Base-by-base conservation (phyloP, 1,284 basidiomycete genomes). In the Cryptococcus deneoformans region DNA sequence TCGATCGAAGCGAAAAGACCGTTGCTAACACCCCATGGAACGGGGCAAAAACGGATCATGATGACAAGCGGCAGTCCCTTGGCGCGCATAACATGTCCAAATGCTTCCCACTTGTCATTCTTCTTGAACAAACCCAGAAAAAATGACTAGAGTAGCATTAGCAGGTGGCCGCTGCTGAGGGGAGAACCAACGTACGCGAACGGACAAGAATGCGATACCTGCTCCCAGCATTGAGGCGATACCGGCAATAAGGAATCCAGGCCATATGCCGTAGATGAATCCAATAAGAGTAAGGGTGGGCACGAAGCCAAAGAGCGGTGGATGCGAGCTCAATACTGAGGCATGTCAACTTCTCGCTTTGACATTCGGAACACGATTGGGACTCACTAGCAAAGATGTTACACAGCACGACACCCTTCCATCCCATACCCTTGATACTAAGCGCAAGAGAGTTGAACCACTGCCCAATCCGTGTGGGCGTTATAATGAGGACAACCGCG, bases 11-110 rank as follows among this genome's bases (percentile, higher is more conserved):
- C 47, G 34, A 49, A 45, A 39, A 50, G 34, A 9, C 38, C 39
- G 20, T 47, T 47, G 20, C 46, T 35, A 14, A 47, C 34, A 29
- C 29, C 29, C 72, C 73, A 78, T 5, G 77, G 77, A 12, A 78
- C 57, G 6, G 77, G 77, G 54, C 76, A 77, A 60, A 71, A 78
- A 8, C 77, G 58, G 54, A 78, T 77, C 76, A 78, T 77, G 52
- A 73, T 70, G 45, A 78, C 67, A 34, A 78, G 61, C 1, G 73
- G 70, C 24, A 68, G 60, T 1, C 77, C 77, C 54, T 73, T 73
- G n/a, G 68, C 68, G n/a, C 62, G 57, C 70, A 78, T 75, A 54
- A 78, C 77, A 51, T 73, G 69, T 1, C 69, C 71, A 53, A 78
- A 78, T 6, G 77, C 77, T 37, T 73, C 70, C 75, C 75, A 78